Evolutionary conservation across 306 rosid species (phyloP).

Genomic region (Prunus dulcis): DNA sequence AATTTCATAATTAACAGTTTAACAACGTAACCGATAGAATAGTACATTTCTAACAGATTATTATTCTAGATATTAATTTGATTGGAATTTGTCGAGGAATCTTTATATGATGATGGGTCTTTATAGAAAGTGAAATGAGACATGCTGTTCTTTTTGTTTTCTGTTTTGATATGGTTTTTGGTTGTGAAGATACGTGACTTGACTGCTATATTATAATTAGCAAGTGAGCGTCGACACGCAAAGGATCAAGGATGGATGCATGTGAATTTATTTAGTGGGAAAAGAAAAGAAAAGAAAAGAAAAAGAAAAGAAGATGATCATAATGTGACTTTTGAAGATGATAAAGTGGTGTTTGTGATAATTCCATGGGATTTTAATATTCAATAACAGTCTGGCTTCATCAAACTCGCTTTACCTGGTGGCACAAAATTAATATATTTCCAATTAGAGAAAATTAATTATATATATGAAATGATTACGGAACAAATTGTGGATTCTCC

Average conservation of each 20-base stretch:
- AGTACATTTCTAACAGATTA: neutral
- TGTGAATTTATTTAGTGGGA: neutral
- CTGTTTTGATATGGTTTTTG: slow-evolving; percentile 23
- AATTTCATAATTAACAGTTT: too few species aligned
- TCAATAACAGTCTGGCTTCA: slow-evolving; percentile 1
- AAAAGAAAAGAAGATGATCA: too few species aligned
- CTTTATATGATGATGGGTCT: neutral
- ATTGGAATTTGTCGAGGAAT: neutral
- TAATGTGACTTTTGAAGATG: neutral
- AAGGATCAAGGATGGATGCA: neutral
- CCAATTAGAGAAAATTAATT: neutral
- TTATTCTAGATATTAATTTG: neutral
- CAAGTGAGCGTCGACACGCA: neutral
- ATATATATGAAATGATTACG: too few species aligned
- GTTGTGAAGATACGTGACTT: slow-evolving; percentile 22
- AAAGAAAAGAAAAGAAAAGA: neutral
- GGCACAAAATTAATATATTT: too few species aligned
- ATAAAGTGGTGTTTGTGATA: neutral
- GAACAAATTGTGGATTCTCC: neutral
- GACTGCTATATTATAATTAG: neutral
- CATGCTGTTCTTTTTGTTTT: slow-evolving; percentile 20
- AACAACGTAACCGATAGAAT: too few species aligned
- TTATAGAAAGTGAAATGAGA: slow-evolving; percentile 14
- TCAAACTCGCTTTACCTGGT: neutral
- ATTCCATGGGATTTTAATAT: neutral